Evolutionary conservation across 495 filamentous ascomycete genomes (phyloP), one percentile per base, ranked within the genome.

Genomic region (Aspergillus cavernicola): DNA sequence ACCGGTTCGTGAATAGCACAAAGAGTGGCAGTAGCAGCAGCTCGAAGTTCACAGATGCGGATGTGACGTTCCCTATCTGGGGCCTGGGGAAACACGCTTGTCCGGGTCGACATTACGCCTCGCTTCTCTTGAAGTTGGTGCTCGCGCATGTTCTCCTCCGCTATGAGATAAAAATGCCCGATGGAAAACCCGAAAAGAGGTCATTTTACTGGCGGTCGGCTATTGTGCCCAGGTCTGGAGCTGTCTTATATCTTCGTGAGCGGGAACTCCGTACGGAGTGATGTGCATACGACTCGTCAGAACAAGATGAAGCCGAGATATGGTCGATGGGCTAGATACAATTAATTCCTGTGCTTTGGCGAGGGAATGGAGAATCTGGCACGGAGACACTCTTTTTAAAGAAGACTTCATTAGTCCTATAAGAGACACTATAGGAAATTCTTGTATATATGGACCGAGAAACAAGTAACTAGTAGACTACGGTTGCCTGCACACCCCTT

Each of bases 11-110:
- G 12, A 10, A 22, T 2, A 11, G 12, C 29, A 35, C 15, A 10
- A 18, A 9, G 22, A 15, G n/a, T 16, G 13, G 24, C 16, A 45
- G 6, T 19, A 2, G 6, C 15, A 20, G 6, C n/a, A 32, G 28
- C 3, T 46, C 43, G 4, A 23, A 46, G 3, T 48, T 48, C 45
- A 37, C 45, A 13, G 29, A 48, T n/a, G 45, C 31, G 4, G 45
- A 36, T 24, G 13, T 18, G 1, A 37, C 45, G 11, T 48, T 36
- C 32, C 29, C 45, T 4, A 48, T 48, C 45, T 48, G 45, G 45
- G 45, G 45, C 6, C 19, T 48, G 18, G 45, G 45, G 18, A 48
- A 48, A 48, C 45, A 16, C 9, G 45, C 45, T 15, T 48, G 45
- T 48, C 45, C 45, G 10, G 29, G 45, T 2, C 9, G 45, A 37